Base-by-base conservation (phyloP, 495 filamentous ascomycete species). In the Talaromyces ruber region DNA sequence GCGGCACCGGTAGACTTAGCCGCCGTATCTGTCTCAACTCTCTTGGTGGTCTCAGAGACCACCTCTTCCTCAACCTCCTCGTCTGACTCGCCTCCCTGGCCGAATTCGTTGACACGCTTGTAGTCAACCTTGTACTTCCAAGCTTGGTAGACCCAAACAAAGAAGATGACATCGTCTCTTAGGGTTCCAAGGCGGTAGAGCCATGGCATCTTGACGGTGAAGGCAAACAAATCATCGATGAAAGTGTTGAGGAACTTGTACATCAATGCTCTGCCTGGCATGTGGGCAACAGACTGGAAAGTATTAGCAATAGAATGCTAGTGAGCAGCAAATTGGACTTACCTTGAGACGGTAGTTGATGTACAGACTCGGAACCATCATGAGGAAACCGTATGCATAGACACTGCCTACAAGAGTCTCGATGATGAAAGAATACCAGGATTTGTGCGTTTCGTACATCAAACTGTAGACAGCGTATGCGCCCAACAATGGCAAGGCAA, bases 131-230 rank as follows among this genome's bases (percentile, higher is more conserved):
- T 93, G 78, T 98, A 98, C 64, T 87, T 87, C 81, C 84, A 98
- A 62, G 87, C 82, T 74, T 98, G 94, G 75, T 98, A 98, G n/a
- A 98, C 65, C 73, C 97, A 98, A 58, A 98, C 82, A 72, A 98
- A 98, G 82, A 98, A 98, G 69, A 98, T 97, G 58, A 98, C 83
- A 69, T 98, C 94, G 67, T 98, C 94, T 57, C 94, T 81, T 63
- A 98, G 79, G 12, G 95, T 98, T 0, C 95, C 93, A 45, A 98
- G 79, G n/a, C 94, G 84, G 72, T 98, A 95, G 32, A 98, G 82
- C 66, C 90, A 89, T 2, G 94, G 94, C 94, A 98, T 98, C 78
- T 97, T 98, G 74, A 98, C 96, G 16, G 94, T 98, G 69, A 96
- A 98, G 12, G 94, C 94, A 68, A 98, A 98, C 30, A 98, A 81